Evolutionary conservation across 2,329 filamentous ascomycete species (phyloP).

Genomic region (Hymenoscyphus fructigenus): DNA sequence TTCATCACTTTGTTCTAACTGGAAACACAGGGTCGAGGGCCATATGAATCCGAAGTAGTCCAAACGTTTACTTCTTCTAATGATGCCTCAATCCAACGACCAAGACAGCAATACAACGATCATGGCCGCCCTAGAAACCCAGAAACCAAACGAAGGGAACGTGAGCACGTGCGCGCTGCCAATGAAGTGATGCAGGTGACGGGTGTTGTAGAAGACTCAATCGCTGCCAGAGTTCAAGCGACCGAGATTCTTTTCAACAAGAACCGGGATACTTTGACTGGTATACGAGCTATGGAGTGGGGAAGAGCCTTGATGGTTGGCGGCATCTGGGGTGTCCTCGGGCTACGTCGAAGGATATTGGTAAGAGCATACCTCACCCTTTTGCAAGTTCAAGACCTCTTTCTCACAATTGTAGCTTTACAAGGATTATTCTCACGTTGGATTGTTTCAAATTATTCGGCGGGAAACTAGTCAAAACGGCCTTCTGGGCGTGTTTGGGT

Average conservation of each 20-base stretch:
- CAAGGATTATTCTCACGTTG: slow-evolving; percentile 30
- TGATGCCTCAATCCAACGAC: slow-evolving; percentile 9
- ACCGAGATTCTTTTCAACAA: slow-evolving; percentile 21
- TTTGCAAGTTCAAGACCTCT: not conserved
- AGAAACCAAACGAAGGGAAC: slow-evolving; percentile 34
- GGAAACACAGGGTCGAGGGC: slow-evolving; percentile 34
- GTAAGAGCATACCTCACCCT: slow-evolving; percentile 20
- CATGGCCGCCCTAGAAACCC: slow-evolving; percentile 36
- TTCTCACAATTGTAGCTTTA: slow-evolving; percentile 33
- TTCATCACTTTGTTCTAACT: not conserved
- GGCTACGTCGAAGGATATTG: slow-evolving; percentile 35
- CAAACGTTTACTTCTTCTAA: not conserved
- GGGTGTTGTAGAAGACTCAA: slow-evolving; percentile 36
- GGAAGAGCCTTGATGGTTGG: slow-evolving; percentile 29
- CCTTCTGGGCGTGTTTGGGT: slow-evolving; percentile 25
- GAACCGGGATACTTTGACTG: slow-evolving; percentile 32
- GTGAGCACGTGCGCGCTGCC: slow-evolving; percentile 36
- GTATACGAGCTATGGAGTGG: slow-evolving; percentile 32
- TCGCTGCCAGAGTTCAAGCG: slow-evolving; percentile 28
- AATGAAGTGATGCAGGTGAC: slow-evolving; percentile 40
- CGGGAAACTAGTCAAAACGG: slow-evolving; percentile 26
- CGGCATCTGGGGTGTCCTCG: slow-evolving; percentile 38
- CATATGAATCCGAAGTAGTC: slow-evolving; percentile 36
- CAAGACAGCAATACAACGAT: slow-evolving; percentile 34
- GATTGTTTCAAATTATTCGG: slow-evolving; percentile 30